phyloP scores from a whole-genome alignment of 1,284 basidiomycete genomes.

The Leccinum fuscescens region DNA sequence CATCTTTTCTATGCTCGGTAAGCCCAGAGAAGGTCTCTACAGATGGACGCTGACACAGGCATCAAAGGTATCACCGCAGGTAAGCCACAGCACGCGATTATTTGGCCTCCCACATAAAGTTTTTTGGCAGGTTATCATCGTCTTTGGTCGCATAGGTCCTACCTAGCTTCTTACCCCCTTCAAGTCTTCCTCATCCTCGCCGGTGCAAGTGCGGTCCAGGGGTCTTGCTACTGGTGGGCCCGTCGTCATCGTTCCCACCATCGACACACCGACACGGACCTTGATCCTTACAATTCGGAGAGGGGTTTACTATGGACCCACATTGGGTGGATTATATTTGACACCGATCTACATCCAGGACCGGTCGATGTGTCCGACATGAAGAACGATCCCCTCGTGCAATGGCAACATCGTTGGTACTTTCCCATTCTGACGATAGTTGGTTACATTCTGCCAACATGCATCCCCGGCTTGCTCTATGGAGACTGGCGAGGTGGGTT shows the following conservation, averaged over 20 bases:
- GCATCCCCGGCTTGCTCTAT: conserved; percentile 77
- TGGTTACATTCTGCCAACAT: conserved; percentile 72
- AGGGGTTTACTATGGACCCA: conserved; percentile 83
- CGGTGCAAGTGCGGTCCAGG: conserved; percentile 86
- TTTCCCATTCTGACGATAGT: conserved; percentile 61
- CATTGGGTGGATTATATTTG: conserved; percentile 89
- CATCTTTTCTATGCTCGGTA: conserved; percentile 71
- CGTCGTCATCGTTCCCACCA: conserved; percentile 88
- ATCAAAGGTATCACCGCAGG: conserved; percentile 60
- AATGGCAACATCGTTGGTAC: conserved; percentile 85
- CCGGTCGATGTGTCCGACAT: conserved; percentile 82
- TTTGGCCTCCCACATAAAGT: neutral
- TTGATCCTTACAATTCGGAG: conserved; percentile 87
- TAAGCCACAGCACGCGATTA: conserved; percentile 23
- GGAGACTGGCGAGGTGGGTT: conserved; percentile 83
- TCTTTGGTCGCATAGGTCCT: conserved; percentile 88
- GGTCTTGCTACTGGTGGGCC: conserved; percentile 93
- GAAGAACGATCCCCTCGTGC: conserved; percentile 68
- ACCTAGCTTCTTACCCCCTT: conserved; percentile 75
- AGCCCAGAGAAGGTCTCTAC: conserved; percentile 18
- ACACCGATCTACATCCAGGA: conserved; percentile 75
- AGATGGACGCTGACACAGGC: conserved; percentile 15
- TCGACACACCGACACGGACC: conserved; percentile 86
- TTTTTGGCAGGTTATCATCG: conserved; percentile 74
- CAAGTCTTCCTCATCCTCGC: conserved; percentile 75